Evolutionary conservation across 805 yeast genomes (phyloP).

Genomic region (Scheffersomyces ergatensis): DNA sequence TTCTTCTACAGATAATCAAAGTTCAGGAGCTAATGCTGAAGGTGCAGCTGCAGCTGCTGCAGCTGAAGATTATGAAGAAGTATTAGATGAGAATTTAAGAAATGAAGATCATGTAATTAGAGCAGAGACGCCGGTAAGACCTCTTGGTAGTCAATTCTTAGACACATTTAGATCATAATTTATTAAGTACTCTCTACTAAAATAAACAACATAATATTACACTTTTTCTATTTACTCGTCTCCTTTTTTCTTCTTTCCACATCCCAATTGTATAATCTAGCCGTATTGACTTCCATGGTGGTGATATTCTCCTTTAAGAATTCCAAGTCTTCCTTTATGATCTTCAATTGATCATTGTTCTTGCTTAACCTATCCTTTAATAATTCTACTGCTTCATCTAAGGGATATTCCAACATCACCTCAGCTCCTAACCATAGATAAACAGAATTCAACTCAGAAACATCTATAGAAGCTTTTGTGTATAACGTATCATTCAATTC

Average conservation of each 20-base stretch:
- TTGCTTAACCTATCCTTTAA: conserved; percentile 58
- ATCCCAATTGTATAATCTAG: conserved; percentile 87
- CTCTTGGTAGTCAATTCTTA: conserved; percentile 58
- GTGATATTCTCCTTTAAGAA: conserved; percentile 86
- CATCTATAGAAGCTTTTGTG: conserved; percentile 73
- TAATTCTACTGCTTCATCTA: conserved; percentile 80
- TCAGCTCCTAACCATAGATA: conserved; percentile 98
- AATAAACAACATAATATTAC: conserved; percentile 19
- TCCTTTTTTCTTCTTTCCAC: conserved; percentile 65
- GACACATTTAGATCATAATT: conserved; percentile 54
- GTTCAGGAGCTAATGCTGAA: no score
- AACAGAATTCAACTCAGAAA: conserved; percentile 56
- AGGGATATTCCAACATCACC: conserved; percentile 92
- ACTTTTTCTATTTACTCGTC: neutral
- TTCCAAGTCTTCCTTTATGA: conserved; percentile 81
- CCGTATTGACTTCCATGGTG: conserved; percentile 96
- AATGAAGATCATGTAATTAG: conserved; percentile 29
- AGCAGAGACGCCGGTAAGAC: conserved; percentile 60
- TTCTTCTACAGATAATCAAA: neutral
- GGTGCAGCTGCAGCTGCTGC: neutral
- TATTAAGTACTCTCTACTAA: conserved; percentile 26
- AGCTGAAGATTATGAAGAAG: conserved; percentile 15
- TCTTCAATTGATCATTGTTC: conserved; percentile 56
- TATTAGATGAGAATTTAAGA: conserved; percentile 25
- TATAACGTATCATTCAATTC: conserved; percentile 92